Percentiles rank a stretch among this genome's conserved stretches.
phyloP scores from a whole-genome alignment of 768 basidiomycete species.

The Serendipita sp. region DNA sequence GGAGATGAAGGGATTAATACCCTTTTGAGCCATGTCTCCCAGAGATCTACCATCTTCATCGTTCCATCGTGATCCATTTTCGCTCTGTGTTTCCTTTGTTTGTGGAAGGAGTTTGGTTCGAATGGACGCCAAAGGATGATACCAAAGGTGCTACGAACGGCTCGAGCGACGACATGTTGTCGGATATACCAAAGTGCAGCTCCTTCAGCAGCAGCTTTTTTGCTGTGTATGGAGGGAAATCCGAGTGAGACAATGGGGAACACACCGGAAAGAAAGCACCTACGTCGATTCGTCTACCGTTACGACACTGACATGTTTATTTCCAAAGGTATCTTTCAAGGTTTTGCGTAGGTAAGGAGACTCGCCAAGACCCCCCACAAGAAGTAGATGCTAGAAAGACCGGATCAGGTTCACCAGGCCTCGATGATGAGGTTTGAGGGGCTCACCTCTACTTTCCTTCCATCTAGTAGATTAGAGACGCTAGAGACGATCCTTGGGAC shows the following conservation, averaged over 20 bases:
- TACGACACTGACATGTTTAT: conserved; percentile 2
- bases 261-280: neutral
- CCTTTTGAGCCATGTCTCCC: conserved; percentile 2
- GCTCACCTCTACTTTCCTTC: neutral
- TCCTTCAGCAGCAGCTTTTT: neutral
- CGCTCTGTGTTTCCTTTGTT: neutral
- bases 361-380: conserved; percentile 5
- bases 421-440: too few relatives aligned
- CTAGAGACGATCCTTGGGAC: neutral
- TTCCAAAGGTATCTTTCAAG: neutral
- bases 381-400: neutral
- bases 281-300: conserved; percentile 6
- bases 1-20: neutral
- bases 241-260: neutral
- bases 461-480: conserved; percentile 1
- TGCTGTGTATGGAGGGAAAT: neutral
- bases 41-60: conserved; percentile 5
- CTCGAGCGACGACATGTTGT: conserved; percentile 5
- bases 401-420: too few relatives aligned
- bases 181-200: conserved; percentile 6
- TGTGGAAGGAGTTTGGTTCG: neutral
- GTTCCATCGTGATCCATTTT: neutral
- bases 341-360: neutral
- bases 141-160: conserved; percentile 4
- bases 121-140: neutral